Conservation (phyloP, 164 flowering plant species). For the Amborella trichopoda region DNA sequence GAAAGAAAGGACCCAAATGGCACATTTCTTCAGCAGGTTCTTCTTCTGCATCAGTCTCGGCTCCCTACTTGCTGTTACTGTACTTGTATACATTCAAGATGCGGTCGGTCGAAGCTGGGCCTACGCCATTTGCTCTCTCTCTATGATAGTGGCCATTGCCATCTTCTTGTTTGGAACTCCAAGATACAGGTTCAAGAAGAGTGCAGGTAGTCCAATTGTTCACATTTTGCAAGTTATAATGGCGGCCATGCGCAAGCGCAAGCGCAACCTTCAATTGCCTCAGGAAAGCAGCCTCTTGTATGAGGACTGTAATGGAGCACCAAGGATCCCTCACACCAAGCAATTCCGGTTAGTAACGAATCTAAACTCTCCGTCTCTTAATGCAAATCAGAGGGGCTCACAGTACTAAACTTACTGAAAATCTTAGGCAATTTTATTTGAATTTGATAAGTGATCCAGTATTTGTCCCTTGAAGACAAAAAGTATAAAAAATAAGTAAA, state of each 20-base stretch:
- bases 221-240: slow-evolving; percentile 59
- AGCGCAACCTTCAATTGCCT: slow-evolving; percentile 45
- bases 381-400: background rate
- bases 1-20: slow-evolving; percentile 42
- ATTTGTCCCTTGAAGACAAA: no score
- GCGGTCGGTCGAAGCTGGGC: slow-evolving; percentile 78
- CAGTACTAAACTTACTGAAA: background rate
- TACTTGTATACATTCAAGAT: slow-evolving; percentile 84
- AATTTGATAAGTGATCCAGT: background rate
- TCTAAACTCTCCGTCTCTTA: no score
- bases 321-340: slow-evolving; percentile 59
- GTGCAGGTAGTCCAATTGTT: slow-evolving; percentile 76
- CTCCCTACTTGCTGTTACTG: slow-evolving; percentile 63
- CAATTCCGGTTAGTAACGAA: slow-evolving; percentile 62
- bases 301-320: slow-evolving; percentile 18
- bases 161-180: slow-evolving; percentile 60
- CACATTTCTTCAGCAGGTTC: slow-evolving; percentile 86
- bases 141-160: slow-evolving; percentile 34
- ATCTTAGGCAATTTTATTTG: background rate
- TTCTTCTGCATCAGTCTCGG: slow-evolving; percentile 86
- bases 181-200: slow-evolving; percentile 77
- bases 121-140: slow-evolving; percentile 64
- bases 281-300: slow-evolving; percentile 42
- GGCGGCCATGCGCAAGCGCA: slow-evolving; percentile 62
- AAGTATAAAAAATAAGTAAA: no score